Conservation (phyloP, 139 green algal species). For the Micromonas commoda region DNA sequence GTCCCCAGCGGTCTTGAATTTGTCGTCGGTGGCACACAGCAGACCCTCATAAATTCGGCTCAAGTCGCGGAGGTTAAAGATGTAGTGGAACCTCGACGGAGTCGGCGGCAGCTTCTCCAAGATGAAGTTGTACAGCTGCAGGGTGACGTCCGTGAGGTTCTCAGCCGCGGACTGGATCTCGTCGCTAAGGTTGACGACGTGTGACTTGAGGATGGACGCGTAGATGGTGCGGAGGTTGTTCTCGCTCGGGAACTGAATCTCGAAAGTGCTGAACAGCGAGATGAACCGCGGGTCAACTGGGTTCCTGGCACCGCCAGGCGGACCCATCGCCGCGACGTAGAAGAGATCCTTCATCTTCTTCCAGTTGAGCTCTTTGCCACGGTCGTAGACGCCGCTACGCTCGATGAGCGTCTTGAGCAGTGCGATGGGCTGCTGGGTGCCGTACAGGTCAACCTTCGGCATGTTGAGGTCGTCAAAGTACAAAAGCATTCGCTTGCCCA, state of each 20-base stretch:
- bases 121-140: constrained; percentile 70
- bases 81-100: constrained; percentile 73
- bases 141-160: constrained; percentile 49
- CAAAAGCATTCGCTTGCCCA: constrained; percentile 68
- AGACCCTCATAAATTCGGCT: constrained; percentile 60
- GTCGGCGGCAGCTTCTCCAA: constrained; percentile 67
- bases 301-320: constrained; percentile 73
- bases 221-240: constrained; percentile 72
- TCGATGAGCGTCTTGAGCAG: constrained; percentile 76
- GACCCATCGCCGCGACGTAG: constrained; percentile 74
- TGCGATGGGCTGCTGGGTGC: constrained; percentile 76
- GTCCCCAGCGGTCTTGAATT: constrained; percentile 41
- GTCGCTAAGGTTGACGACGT: constrained; percentile 51
- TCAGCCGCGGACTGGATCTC: constrained; percentile 44
- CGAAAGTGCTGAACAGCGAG: constrained; percentile 70
- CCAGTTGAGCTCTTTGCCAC: constrained; percentile 84
- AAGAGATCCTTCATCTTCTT: constrained; percentile 84
- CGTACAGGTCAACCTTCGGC: constrained; percentile 69
- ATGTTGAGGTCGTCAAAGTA: constrained; percentile 84
- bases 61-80: constrained; percentile 80
- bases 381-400: constrained; percentile 62
- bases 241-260: constrained; percentile 68
- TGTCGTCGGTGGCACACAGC: constrained; percentile 46
- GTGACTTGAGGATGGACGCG: constrained; percentile 58
- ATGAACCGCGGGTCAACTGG: constrained; percentile 76